Conservation (phyloP, 2,329 filamentous ascomycete genomes). For the Aspergillus brasiliensis region DNA sequence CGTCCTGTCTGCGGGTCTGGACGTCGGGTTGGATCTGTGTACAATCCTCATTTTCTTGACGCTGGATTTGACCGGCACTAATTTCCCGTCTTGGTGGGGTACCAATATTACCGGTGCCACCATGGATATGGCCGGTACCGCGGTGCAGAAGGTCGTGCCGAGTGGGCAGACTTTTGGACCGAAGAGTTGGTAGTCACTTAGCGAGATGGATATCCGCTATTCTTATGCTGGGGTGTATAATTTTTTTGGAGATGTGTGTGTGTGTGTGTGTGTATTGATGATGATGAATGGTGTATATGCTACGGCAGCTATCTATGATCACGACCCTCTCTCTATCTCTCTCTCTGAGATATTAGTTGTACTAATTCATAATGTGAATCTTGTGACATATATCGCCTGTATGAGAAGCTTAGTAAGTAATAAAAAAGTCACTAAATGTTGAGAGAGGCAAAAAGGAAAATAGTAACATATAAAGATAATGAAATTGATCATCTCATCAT, state of each 20-base stretch:
- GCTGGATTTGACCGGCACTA: constrained; percentile 61
- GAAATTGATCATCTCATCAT: not conserved
- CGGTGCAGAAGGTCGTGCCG: constrained; percentile 57
- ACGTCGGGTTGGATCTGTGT: constrained; percentile 66
- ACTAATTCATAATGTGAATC: not conserved
- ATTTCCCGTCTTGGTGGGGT: constrained; percentile 68
- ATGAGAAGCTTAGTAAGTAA: too few species aligned
- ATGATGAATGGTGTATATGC: not conserved
- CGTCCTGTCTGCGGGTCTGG: constrained; percentile 70
- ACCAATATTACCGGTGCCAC: constrained; percentile 62
- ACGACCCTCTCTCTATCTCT: not conserved
- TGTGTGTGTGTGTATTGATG: not conserved
- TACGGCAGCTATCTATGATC: constrained; percentile 3
- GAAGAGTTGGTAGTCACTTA: constrained; percentile 21
- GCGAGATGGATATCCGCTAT: not conserved
- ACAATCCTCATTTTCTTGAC: constrained; percentile 72
- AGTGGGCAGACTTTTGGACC: constrained; percentile 66
- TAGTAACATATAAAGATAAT: too few species aligned
- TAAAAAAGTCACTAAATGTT: too few species aligned
- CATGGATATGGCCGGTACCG: constrained; percentile 62
- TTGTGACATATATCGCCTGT: not conserved
- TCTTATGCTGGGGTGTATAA: not conserved
- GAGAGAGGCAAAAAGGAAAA: too few species aligned
- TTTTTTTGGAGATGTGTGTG: not conserved
- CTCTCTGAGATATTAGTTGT: not conserved